Conservation (phyloP, 371 early-diverging fungal species). For the Batkoa obscura region DNA sequence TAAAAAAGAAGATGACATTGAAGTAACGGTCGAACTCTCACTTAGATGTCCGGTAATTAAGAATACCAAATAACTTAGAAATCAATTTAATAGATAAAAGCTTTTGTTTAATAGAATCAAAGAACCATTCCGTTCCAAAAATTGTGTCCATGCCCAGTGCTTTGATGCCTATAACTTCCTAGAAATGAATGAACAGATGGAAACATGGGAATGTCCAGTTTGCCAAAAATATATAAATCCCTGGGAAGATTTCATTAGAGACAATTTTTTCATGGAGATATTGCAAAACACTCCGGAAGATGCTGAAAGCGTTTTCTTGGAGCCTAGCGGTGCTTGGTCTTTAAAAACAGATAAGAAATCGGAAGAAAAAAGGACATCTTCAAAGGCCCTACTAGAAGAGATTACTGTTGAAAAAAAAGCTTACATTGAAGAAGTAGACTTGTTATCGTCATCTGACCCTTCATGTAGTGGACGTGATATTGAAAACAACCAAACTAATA, state of each 20-base stretch:
- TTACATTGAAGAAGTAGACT: too few species aligned
- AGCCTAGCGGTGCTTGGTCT: neutral
- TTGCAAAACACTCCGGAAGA: neutral
- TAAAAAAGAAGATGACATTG: neutral
- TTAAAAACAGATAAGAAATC: too few species aligned
- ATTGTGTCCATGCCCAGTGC: conserved; percentile 2
- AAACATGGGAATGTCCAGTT: conserved; percentile 3
- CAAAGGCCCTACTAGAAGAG: too few species aligned
- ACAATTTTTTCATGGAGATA: neutral
- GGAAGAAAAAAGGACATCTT: too few species aligned
- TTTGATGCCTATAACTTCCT: neutral
- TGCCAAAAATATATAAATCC: neutral
- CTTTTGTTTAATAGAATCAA: neutral
- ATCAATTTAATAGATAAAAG: neutral
- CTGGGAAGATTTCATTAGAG: neutral
- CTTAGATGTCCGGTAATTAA: neutral
- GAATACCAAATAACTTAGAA: neutral
- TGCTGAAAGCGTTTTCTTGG: neutral
- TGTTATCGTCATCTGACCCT: too few species aligned
- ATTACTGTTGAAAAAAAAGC: too few species aligned
- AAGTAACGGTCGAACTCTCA: neutral
- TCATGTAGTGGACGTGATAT: too few species aligned
- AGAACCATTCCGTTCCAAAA: neutral
- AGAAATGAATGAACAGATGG: neutral
- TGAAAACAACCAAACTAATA: too few species aligned